Evolutionary conservation across 1,284 basidiomycete genomes (phyloP), one percentile per base, ranked within the genome.

Genomic region (Cryptococcus maquisensis): DNA sequence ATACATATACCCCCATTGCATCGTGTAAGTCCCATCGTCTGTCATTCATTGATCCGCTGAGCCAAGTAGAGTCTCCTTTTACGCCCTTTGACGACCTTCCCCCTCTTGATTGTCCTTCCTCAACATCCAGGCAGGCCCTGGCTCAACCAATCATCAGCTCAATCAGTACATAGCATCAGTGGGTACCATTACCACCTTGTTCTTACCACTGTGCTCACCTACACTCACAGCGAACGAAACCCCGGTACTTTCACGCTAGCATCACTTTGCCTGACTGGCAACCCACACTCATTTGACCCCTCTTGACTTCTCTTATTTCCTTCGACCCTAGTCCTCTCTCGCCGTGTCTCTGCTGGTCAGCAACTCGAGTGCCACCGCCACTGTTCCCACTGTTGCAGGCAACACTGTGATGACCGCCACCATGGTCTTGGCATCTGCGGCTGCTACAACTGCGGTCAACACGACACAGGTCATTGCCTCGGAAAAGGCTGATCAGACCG

Each of bases 261-360:
- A 40, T 5, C n/a, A n/a, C 20, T 20, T 7, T 40, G n/a, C 39
- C 16, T 21, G 20, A 21, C 39, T n/a, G n/a, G n/a, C 39, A n/a
- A 7, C 20, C 40, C 20, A 18, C 40, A 20, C 40, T 42, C 40
- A 12, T 42, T 42, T 18, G 23, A 20, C 15, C 40, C 18, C 40
- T 12, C n/a, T 5, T n/a, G n/a, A n/a, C n/a, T 18, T 42, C 40
- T n/a, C 15, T 18, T 20, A 8, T 4, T 10, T 4, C 40, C 40
- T 23, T 23, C 40, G 2, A 1, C 54, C 37, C 36, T 20, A 24
- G 39, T 28, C 12, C 12, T 2, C 35, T 16, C 39, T 49, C 55
- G 57, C 3, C 37, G 64, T 68, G 64, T 64, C 66, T 6, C 28
- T 32, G 28, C 56, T 65, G 52, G 66, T 68, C 55, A 60, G 65